phyloP scores from a whole-genome alignment of 1,284 basidiomycete genomes.

The Ceratobasidium sp. region DNA sequence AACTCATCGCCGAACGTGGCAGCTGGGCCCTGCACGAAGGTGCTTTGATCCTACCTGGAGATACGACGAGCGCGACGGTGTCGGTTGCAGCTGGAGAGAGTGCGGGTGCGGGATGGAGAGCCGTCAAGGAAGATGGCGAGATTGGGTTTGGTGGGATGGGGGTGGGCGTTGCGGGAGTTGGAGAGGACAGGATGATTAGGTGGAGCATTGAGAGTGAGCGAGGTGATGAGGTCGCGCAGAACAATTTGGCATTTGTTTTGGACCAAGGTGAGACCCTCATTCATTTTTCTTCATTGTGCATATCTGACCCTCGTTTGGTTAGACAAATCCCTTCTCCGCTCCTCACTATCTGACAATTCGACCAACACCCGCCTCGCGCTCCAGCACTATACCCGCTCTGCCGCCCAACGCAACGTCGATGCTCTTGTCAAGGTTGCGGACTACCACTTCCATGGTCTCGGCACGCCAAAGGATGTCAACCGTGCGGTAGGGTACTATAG shows the following conservation, averaged over 20 bases:
- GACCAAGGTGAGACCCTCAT: conserved; percentile 75
- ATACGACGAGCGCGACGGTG: conserved; percentile 1
- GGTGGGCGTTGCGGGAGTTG: conserved; percentile 12
- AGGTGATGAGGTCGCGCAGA: conserved; percentile 93
- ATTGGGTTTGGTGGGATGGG: conserved; percentile 24
- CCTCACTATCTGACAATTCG: conserved; percentile 69
- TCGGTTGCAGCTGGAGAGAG: conserved; percentile 9
- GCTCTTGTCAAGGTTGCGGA: conserved; percentile 97
- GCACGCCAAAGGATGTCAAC: conserved; percentile 75
- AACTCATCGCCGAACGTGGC: conserved; percentile 87
- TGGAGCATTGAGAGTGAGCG: conserved; percentile 96
- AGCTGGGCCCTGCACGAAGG: conserved; percentile 76
- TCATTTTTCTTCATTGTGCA: neutral
- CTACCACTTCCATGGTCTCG: conserved; percentile 92
- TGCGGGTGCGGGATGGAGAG: neutral
- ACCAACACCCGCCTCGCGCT: conserved; percentile 84
- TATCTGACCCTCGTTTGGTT: conserved; percentile 25
- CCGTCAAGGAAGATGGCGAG: conserved; percentile 26
- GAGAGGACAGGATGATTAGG: conserved; percentile 83
- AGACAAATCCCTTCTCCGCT: conserved; percentile 79
- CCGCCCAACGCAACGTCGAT: conserved; percentile 93
- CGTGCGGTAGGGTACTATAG: conserved; percentile 95
- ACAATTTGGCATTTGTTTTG: conserved; percentile 92
- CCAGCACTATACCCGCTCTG: conserved; percentile 93
- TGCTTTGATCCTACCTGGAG: conserved; percentile 50